A percentile compares a stretch with the other conserved stretches of the same genome.
phyloP scores from a whole-genome alignment of 2,329 filamentous ascomycete species.

The Stromatinia cepivora region DNA sequence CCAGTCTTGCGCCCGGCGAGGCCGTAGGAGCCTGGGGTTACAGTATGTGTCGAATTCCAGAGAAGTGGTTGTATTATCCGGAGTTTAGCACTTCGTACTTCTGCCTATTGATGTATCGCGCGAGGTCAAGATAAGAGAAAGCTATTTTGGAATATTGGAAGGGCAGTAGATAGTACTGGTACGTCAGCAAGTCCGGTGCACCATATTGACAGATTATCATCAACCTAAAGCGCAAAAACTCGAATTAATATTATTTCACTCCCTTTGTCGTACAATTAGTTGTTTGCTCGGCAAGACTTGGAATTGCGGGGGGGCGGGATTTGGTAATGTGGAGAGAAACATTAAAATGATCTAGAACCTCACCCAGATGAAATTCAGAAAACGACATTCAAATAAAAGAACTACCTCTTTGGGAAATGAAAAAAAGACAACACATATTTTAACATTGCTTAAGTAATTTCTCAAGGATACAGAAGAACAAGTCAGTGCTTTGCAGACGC shows the following conservation, averaged over 20 bases:
- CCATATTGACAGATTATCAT: background rate
- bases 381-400: background rate
- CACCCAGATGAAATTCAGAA: background rate
- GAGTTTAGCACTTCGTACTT: background rate
- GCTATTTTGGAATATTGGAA: background rate
- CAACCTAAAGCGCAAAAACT: background rate
- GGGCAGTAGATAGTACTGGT: background rate
- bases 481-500: slow-evolving; percentile 19
- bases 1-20: background rate
- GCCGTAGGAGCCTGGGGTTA: background rate
- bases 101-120: background rate
- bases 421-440: background rate
- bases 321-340: background rate
- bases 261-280: background rate
- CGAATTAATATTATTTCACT: background rate
- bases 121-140: background rate
- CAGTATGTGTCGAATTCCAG: background rate
- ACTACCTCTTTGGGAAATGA: background rate
- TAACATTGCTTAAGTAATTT: background rate
- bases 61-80: background rate
- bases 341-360: background rate
- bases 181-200: background rate
- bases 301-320: background rate
- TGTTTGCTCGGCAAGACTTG: background rate
- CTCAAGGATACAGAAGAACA: background rate